These are phyloP conservation scores for Canavalia gladiata DNA, from an alignment of 306 rosid genomes.

Conservation along the genomic window DNA sequence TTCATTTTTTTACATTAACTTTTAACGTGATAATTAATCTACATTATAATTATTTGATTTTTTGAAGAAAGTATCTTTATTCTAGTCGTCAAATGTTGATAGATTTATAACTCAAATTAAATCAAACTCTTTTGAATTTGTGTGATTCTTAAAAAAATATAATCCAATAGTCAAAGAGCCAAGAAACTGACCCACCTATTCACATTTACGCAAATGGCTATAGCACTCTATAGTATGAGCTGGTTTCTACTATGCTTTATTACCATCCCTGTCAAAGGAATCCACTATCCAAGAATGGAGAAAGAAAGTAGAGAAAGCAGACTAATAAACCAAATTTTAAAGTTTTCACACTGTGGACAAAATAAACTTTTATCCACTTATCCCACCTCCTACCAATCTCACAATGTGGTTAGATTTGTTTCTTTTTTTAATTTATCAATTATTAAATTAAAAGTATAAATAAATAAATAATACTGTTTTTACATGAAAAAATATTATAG, in stretches of 20 bases:
- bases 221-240: conserved; percentile 58
- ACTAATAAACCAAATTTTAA: conserved; percentile 50
- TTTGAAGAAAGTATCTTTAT: too few relatives aligned
- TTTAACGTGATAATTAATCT: too few relatives aligned
- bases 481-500: too few relatives aligned
- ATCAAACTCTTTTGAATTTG: neutral
- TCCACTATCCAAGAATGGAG: conserved; percentile 49
- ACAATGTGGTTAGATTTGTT: neutral
- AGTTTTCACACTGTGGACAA: conserved; percentile 56
- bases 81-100: too few relatives aligned
- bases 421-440: neutral
- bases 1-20: too few relatives aligned
- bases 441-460: too few relatives aligned
- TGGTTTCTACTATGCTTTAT: conserved; percentile 74
- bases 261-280: conserved; percentile 65
- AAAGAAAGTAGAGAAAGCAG: conserved; percentile 47
- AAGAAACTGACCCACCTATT: conserved; percentile 23
- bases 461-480: too few relatives aligned
- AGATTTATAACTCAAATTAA: too few relatives aligned
- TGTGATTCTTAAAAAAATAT: neutral
- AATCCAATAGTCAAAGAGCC: conserved; percentile 43
- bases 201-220: conserved; percentile 40
- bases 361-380: conserved; percentile 56
- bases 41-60: too few relatives aligned
- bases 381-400: conserved; percentile 31